Conservation (phyloP, 495 filamentous ascomycete genomes). For the Aeminium ludgeri region DNA sequence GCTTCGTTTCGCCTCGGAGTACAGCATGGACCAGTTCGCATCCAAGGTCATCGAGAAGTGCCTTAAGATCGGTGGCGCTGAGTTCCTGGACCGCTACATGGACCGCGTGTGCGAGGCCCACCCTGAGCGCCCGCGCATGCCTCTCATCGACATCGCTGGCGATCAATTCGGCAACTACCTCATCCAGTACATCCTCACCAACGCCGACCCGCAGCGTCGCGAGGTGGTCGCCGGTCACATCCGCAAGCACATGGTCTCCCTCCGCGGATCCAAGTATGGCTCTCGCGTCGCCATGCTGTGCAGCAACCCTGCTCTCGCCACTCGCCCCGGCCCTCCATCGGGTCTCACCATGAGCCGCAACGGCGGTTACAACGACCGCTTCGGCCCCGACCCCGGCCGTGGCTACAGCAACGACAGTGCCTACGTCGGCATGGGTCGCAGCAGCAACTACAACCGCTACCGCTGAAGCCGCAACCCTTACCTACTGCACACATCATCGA, state of each 20-base stretch:
- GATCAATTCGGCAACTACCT: slow-evolving; percentile 99
- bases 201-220: slow-evolving; percentile 69
- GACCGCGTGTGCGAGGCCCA: slow-evolving; percentile 85
- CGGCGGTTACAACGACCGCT: slow-evolving; percentile 32
- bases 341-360: slow-evolving; percentile 46
- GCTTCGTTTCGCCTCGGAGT: slow-evolving; percentile 78
- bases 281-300: slow-evolving; percentile 97
- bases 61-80: slow-evolving; percentile 81
- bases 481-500: no score
- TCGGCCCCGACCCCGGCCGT: slow-evolving; percentile 3
- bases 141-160: slow-evolving; percentile 92
- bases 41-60: slow-evolving; percentile 99
- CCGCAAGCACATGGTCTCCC: slow-evolving; percentile 96
- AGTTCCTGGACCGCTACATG: slow-evolving; percentile 86
- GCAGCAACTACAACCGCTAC: slow-evolving; percentile 6
- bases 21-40: slow-evolving; percentile 98
- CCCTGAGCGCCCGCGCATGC: slow-evolving; percentile 81
- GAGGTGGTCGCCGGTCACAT: slow-evolving; percentile 88
- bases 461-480: slow-evolving; percentile 6
- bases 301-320: slow-evolving; percentile 76
- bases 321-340: slow-evolving; percentile 67
- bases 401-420: slow-evolving; percentile 12
- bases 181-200: slow-evolving; percentile 87
- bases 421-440: slow-evolving; percentile 4
- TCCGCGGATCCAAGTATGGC: slow-evolving; percentile 95